Percentiles rank a stretch among this genome's conserved stretches.
Conservation (phyloP, 2,329 filamentous ascomycete species). For the Aspergillus oerlinghausenensis region DNA sequence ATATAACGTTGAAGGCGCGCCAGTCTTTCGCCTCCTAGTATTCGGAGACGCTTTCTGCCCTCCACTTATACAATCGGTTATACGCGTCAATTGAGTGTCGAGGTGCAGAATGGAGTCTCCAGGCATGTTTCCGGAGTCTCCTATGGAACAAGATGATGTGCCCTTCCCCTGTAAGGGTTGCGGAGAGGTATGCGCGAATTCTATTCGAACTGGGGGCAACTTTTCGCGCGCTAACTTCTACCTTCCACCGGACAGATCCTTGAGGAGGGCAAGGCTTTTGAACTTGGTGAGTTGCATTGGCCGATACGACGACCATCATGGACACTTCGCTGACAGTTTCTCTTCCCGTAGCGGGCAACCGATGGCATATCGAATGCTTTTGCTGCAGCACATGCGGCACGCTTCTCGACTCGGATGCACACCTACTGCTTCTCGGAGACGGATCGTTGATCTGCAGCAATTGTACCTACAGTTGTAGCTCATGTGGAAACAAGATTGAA, state of each 20-base stretch:
- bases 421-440: conserved; percentile 92
- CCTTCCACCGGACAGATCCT: conserved; percentile 62
- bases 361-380: conserved; percentile 99
- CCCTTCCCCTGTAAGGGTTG: conserved; percentile 86
- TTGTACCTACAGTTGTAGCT: conserved; percentile 97
- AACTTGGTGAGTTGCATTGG: conserved; percentile 65
- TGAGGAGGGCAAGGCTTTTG: conserved; percentile 97
- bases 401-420: conserved; percentile 95
- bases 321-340: conserved; percentile 23
- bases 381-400: conserved; percentile 94
- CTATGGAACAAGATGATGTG: conserved; percentile 73
- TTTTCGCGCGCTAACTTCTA: neutral
- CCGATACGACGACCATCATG: conserved; percentile 4
- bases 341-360: conserved; percentile 68
- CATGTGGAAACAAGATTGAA: conserved; percentile 96
- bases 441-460: conserved; percentile 98
- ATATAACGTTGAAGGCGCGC: neutral
- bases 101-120: conserved; percentile 50
- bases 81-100: neutral
- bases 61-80: neutral
- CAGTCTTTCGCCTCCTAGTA: neutral
- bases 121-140: conserved; percentile 52
- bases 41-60: neutral
- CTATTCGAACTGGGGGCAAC: neutral
- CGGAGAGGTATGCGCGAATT: conserved; percentile 63